Conservation (phyloP, 192 early-diverging fungal genomes). For the Podila verticillata region DNA sequence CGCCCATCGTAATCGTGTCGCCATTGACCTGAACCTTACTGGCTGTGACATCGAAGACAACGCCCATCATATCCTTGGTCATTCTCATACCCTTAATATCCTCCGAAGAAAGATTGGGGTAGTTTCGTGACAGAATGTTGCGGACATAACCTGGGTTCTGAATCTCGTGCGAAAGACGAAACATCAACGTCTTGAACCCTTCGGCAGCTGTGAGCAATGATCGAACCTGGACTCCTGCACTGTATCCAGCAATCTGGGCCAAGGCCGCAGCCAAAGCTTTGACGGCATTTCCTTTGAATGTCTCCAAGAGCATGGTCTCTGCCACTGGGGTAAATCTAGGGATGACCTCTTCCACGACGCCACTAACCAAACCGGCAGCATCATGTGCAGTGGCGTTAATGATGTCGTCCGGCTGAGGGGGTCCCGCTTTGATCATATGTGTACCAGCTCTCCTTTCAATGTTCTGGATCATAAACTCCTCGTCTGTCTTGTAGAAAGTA, state of each 20-base stretch:
- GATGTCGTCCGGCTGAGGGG: slow-evolving; percentile 93
- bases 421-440: slow-evolving; percentile 78
- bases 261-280: slow-evolving; percentile 86
- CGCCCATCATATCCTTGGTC: slow-evolving; percentile 80
- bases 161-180: slow-evolving; percentile 72
- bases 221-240: slow-evolving; percentile 82
- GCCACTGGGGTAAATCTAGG: slow-evolving; percentile 83
- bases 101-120: slow-evolving; percentile 76
- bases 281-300: slow-evolving; percentile 75
- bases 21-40: slow-evolving; percentile 71
- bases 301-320: slow-evolving; percentile 71
- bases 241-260: slow-evolving; percentile 88
- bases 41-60: slow-evolving; percentile 86
- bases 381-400: slow-evolving; percentile 82
- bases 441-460: slow-evolving; percentile 86
- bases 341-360: slow-evolving; percentile 78
- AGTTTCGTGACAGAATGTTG: slow-evolving; percentile 74
- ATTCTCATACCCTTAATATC: slow-evolving; percentile 86
- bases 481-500: slow-evolving; percentile 91
- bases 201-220: slow-evolving; percentile 87
- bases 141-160: slow-evolving; percentile 88
- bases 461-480: slow-evolving; percentile 82
- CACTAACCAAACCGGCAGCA: slow-evolving; percentile 73
- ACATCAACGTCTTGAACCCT: slow-evolving; percentile 83
- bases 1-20: slow-evolving; percentile 68